Evolutionary conservation across 805 yeast species (phyloP), one percentile per base, ranked within the genome.

Genomic region (Sugiyamaella americana): DNA sequence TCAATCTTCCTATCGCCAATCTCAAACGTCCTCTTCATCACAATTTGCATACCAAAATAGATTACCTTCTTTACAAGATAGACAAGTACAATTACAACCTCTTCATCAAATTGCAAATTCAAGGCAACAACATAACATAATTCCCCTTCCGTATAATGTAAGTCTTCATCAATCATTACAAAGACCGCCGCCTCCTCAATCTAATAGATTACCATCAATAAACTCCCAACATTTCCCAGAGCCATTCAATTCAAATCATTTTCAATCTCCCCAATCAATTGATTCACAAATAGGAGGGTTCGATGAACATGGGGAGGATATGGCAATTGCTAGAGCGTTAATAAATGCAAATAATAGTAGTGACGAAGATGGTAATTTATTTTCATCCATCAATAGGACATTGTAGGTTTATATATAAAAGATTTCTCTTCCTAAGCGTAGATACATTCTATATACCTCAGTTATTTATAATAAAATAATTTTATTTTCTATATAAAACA

Each of bases 281-380:
- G 84, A 79, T 58, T 82, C 83, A 1, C 79, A 75, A 46, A 82
- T 78, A 3, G 66, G 53, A 19, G 63, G 71, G 37, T 78, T 71
- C 0, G 76, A 72, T 52, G 74, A 68, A 40, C 63, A 64, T 13
- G 64, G 66, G 40, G 78, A 74, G 41, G 84, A 78, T 53, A 76
- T 79, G 34, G 83, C 78, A 40, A 80, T 80, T 54, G 85, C 86
- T 1, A 66, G 82, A 37, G 86, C 84, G 0, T 64, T 80, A 54
- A 78, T 80, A 41, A 82, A 78, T 50, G 81, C 83, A 0, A 78
- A 70, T 8, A 35, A 10, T 13, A 35, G 37, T 11, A 21, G 37
- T 5, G 20, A 10, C 6, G 37, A 35, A 10, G 37, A 35, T 35
- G 20, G 37, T 11, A 35, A 35, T 35, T 5, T 35, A 11, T 35